phyloP scores from a whole-genome alignment of 108 stramenopile species.

The Nitzschia inconspicua region DNA sequence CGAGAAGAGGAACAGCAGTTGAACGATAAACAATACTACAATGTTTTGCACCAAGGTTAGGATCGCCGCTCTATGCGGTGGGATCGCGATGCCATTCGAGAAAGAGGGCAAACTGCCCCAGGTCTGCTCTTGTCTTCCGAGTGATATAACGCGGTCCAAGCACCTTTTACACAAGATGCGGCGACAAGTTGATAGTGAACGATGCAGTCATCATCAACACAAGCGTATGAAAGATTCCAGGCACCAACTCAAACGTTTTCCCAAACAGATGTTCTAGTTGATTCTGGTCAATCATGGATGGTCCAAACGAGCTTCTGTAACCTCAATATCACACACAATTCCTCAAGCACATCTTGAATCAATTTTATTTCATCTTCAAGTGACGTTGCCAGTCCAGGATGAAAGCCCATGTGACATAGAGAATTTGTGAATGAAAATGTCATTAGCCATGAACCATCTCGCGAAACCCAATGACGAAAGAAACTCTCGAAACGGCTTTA shows the following conservation, averaged over 20 bases:
- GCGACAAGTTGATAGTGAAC: conserved; percentile 28
- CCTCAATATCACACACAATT: conserved; percentile 1
- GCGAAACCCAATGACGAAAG: too few relatives aligned
- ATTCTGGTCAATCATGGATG: too few relatives aligned
- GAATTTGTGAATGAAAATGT: conserved; percentile 9
- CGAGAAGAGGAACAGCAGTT: too few relatives aligned
- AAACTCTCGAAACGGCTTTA: too few relatives aligned
- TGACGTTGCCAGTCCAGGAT: neutral
- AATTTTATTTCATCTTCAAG: neutral
- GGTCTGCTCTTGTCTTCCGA: neutral
- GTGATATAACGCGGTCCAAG: conserved; percentile 26
- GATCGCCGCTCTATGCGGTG: too few relatives aligned
- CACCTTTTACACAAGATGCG: conserved; percentile 65
- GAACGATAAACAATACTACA: too few relatives aligned
- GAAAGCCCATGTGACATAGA: neutral
- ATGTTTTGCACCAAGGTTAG: too few relatives aligned
- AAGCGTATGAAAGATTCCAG: conserved; percentile 1
- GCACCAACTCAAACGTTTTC: neutral
- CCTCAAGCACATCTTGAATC: neutral
- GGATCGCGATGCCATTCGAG: conserved; percentile 35
- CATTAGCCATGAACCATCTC: neutral
- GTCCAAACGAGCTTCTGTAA: neutral
- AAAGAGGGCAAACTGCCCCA: conserved; percentile 63
- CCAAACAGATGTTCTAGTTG: too few relatives aligned
- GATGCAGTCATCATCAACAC: neutral